A percentile compares a stretch with the other conserved stretches of the same genome.
Evolutionary conservation across 257 asterid genomes (phyloP).

Genomic region (Haberlea rhodopensis): DNA sequence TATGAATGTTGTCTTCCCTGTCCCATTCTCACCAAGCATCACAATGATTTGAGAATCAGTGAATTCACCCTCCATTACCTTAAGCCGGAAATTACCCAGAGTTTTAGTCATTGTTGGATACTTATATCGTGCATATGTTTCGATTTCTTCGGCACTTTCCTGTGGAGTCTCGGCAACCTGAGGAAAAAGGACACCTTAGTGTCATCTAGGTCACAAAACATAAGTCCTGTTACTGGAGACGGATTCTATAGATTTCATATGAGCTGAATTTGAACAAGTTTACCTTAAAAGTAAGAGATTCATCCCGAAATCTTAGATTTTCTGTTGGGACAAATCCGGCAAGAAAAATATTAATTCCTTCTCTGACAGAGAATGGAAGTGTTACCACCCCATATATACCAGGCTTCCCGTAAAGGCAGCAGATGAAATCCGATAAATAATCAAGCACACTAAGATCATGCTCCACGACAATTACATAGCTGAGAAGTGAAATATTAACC

Average conservation of each 20-base stretch:
- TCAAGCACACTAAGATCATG: too few species aligned
- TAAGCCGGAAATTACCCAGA: conserved; percentile 85
- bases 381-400: conserved; percentile 81
- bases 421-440: conserved; percentile 69
- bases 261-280: too few species aligned
- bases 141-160: conserved; percentile 87
- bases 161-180: conserved; percentile 97
- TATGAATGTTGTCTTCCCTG: conserved; percentile 91
- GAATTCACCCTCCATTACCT: conserved; percentile 95
- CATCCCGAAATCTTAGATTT: conserved; percentile 70
- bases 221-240: conserved; percentile 8
- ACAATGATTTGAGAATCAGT: too few species aligned
- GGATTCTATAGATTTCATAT: too few species aligned
- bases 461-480: conserved; percentile 72
- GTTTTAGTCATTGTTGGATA: conserved; percentile 91
- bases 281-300: conserved; percentile 68
- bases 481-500: conserved; percentile 16
- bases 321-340: too few species aligned
- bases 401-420: conserved; percentile 73
- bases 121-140: conserved; percentile 77
- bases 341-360: too few species aligned
- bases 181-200: conserved; percentile 16
- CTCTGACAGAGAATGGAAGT: too few species aligned
- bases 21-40: too few species aligned
- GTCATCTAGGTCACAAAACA: neutral